Conservation (phyloP, 2,329 filamentous ascomycete species). For the Penicillium occitanis region DNA sequence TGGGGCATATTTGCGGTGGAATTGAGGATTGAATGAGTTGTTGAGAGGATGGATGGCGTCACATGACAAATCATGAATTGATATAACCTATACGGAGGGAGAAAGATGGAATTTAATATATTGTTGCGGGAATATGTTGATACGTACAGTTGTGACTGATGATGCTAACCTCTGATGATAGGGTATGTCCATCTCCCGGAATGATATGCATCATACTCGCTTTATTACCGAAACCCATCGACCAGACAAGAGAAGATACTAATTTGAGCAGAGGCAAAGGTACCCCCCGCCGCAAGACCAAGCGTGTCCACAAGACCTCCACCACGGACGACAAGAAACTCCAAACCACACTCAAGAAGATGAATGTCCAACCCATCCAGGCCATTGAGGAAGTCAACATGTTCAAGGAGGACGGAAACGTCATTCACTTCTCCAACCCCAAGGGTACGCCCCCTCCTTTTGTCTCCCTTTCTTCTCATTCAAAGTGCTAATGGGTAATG, state of each 20-base stretch:
- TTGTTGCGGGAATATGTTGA: neutral
- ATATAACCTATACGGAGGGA: too few species aligned
- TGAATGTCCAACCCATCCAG: slow-evolving; percentile 99
- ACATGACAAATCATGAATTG: slow-evolving; percentile 10
- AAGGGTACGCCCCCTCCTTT: slow-evolving; percentile 68
- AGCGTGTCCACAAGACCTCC: slow-evolving; percentile 91
- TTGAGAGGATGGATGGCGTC: neutral
- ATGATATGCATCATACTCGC: slow-evolving; percentile 4
- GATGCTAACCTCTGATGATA: slow-evolving; percentile 10
- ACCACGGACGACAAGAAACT: slow-evolving; percentile 99
- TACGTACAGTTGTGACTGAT: slow-evolving; percentile 4
- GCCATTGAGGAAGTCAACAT: slow-evolving; percentile 99
- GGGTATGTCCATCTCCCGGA: neutral
- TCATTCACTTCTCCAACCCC: slow-evolving; percentile 97
- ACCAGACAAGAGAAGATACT: slow-evolving; percentile 8
- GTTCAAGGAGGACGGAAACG: slow-evolving; percentile 99
- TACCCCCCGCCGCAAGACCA: slow-evolving; percentile 94
- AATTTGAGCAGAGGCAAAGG: slow-evolving; percentile 76
- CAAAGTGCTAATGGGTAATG: neutral
- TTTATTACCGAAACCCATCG: neutral
- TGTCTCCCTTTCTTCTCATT: neutral
- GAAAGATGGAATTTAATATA: neutral
- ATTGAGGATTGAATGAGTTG: neutral
- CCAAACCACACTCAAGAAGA: slow-evolving; percentile 94
- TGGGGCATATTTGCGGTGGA: neutral